phyloP scores from a whole-genome alignment of 2,329 filamentous ascomycete genomes.

The Penicillium capsulatum region DNA sequence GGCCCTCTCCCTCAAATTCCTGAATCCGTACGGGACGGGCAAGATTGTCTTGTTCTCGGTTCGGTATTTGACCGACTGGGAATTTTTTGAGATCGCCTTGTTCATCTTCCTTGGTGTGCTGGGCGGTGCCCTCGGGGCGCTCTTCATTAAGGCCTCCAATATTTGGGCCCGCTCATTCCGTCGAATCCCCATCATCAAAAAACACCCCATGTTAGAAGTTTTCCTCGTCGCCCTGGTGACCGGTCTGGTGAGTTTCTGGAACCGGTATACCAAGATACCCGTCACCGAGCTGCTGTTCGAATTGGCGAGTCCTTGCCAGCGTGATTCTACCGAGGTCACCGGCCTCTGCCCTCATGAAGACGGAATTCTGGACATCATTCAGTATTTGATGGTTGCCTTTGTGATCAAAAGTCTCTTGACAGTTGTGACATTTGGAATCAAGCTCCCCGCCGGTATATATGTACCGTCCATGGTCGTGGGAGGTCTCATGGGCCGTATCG shows the following conservation, averaged over 20 bases:
- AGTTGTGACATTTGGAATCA: constrained; percentile 89
- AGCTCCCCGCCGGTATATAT: constrained; percentile 94
- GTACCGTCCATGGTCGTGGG: constrained; percentile 98
- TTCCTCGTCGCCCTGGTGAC: constrained; percentile 81
- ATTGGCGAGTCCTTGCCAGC: constrained; percentile 78
- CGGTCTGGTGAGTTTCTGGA: constrained; percentile 87
- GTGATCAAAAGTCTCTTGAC: constrained; percentile 87
- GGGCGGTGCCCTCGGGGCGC: constrained; percentile 76
- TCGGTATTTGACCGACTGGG: constrained; percentile 84
- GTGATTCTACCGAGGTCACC: constrained; percentile 60
- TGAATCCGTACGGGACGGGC: constrained; percentile 91
- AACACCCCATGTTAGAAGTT: constrained; percentile 80
- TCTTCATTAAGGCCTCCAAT: constrained; percentile 95
- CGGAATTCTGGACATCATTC: constrained; percentile 73
- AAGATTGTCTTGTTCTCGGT: constrained; percentile 98
- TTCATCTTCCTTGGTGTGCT: constrained; percentile 85
- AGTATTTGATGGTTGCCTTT: constrained; percentile 70
- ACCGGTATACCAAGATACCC: constrained; percentile 78
- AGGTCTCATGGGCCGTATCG: constrained; percentile 80
- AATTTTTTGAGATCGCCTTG: constrained; percentile 79
- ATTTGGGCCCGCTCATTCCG: constrained; percentile 88
- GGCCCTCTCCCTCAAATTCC: constrained; percentile 84
- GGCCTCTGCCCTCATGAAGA: constrained; percentile 73
- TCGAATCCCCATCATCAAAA: constrained; percentile 73
- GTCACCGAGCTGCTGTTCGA: constrained; percentile 90